phyloP scores from a whole-genome alignment of 768 basidiomycete species.

The Butyriboletus loyo region DNA sequence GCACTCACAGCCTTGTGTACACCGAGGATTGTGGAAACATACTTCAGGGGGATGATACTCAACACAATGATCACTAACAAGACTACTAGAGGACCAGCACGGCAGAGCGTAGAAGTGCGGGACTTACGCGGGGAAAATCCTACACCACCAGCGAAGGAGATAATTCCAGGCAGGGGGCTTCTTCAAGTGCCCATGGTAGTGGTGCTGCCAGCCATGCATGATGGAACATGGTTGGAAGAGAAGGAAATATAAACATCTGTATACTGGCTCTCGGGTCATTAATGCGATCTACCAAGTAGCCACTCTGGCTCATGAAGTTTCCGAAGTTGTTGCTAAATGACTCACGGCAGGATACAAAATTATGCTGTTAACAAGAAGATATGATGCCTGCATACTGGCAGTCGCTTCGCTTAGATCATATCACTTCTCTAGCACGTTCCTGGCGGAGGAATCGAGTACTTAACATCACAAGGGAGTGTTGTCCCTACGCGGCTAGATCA shows the following conservation, averaged over 20 bases:
- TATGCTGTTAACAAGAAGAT: conserved; percentile 66
- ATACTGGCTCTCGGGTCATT: conserved; percentile 58
- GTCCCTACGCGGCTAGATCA: conserved; percentile 66
- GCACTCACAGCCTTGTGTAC: conserved; percentile 71
- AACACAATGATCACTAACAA: conserved; percentile 74
- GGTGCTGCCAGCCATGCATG: conserved; percentile 69
- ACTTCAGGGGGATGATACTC: conserved; percentile 64
- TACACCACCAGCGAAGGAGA: conserved; percentile 62
- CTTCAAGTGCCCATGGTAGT: conserved; percentile 50
- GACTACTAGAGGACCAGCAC: conserved; percentile 39
- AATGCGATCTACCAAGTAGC: conserved; percentile 60
- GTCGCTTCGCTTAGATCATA: conserved; percentile 57
- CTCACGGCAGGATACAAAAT: conserved; percentile 68
- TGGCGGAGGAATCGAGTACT: conserved; percentile 25
- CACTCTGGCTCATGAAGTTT: conserved; percentile 41
- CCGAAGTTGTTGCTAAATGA: not conserved
- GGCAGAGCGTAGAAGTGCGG: not conserved
- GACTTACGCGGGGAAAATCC: conserved; percentile 65
- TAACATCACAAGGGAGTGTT: not conserved
- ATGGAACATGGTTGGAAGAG: conserved; percentile 54
- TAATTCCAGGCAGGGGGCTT: conserved; percentile 59
- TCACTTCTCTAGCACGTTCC: conserved; percentile 70
- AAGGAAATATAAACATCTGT: conserved; percentile 56
- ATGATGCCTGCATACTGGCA: conserved; percentile 65
- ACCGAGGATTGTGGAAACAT: conserved; percentile 74